These are phyloP conservation scores for Polytrichum commune DNA, from an alignment of 225 moss, liverwort and hornwort genomes.

Conservation along the genomic window DNA sequence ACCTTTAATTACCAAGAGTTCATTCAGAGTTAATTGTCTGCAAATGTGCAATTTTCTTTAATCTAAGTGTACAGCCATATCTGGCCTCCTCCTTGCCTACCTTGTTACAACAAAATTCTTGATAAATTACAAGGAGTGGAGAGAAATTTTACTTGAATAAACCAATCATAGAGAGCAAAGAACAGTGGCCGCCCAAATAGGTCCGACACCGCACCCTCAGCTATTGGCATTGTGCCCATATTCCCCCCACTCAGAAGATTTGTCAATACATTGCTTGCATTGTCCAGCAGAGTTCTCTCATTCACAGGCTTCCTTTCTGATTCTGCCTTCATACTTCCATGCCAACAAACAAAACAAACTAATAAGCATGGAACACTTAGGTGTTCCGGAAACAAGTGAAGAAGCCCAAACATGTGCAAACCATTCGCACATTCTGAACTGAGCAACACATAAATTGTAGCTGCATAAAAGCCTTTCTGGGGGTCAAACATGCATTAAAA, in stretches of 20 bases:
- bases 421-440: background rate
- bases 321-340: conserved; percentile 55
- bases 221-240: conserved; percentile 87
- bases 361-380: background rate
- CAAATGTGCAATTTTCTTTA: no score
- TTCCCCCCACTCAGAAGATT: conserved; percentile 79
- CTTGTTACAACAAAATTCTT: no score
- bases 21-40: no score
- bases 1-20: no score
- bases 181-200: conserved; percentile 82
- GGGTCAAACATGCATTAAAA: background rate
- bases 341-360: conserved; percentile 9
- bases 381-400: background rate
- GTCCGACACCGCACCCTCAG: conserved; percentile 80
- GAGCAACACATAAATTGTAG: background rate
- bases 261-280: conserved; percentile 93
- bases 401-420: background rate
- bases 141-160: conserved; percentile 62
- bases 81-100: no score
- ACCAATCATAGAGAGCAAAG: conserved; percentile 97
- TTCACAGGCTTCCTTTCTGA: conserved; percentile 46
- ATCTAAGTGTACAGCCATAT: no score
- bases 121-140: no score
- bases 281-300: conserved; percentile 67
- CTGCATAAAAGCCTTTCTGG: background rate